These are phyloP conservation scores for Chlorella ohadii DNA, from an alignment of 139 green algal genomes.

Conservation along the genomic window DNA sequence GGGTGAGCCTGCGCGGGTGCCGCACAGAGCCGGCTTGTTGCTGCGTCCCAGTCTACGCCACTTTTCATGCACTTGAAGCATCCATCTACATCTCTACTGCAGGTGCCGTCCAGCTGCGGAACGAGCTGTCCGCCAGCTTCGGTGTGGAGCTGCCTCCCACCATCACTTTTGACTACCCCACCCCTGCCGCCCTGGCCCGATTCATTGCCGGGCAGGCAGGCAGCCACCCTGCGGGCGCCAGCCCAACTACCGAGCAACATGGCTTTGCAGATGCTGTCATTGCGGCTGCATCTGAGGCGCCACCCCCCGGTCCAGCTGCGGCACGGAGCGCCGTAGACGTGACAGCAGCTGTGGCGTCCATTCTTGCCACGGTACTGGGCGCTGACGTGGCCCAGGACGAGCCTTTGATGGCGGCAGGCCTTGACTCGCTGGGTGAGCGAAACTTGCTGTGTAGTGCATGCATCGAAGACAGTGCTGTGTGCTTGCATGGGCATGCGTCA, in stretches of 20 bases:
- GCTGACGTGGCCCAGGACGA: background rate
- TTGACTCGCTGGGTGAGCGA: constrained; percentile 67
- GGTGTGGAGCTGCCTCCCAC: constrained; percentile 53
- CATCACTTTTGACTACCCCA: constrained; percentile 58
- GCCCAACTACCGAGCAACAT: background rate
- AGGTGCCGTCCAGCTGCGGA: constrained; percentile 34
- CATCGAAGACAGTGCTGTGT: background rate
- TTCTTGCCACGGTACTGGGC: background rate
- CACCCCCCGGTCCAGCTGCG: too few relatives aligned
- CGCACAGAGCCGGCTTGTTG: too few relatives aligned
- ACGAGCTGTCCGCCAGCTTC: constrained; percentile 36
- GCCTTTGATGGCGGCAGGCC: constrained; percentile 65
- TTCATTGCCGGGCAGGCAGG: constrained; percentile 23
- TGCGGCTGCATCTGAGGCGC: background rate
- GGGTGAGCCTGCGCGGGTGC: background rate
- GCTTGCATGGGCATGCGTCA: background rate
- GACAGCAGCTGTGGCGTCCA: background rate
- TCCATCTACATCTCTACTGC: background rate
- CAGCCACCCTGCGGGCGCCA: too few relatives aligned
- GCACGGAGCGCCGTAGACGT: background rate
- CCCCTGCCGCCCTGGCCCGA: constrained; percentile 29
- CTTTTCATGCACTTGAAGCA: background rate
- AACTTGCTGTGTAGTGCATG: too few relatives aligned
- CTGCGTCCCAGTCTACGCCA: too few relatives aligned
- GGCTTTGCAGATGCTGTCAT: background rate